Evolutionary conservation across 2,329 filamentous ascomycete species (phyloP).

Genomic region (Talaromyces sp.): DNA sequence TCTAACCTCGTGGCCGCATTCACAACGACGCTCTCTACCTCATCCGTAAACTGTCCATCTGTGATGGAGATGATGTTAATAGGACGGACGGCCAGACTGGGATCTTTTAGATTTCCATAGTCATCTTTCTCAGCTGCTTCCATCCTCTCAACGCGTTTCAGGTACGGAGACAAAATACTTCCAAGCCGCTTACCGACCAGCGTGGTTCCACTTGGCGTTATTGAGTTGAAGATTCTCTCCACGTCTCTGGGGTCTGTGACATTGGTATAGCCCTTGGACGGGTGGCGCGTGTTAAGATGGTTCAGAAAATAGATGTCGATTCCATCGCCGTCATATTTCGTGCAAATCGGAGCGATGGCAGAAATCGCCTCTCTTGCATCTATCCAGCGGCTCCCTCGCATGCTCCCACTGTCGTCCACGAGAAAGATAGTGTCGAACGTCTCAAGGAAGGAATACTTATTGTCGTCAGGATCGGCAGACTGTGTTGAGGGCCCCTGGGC

Average conservation of each 20-base stretch:
- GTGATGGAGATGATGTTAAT: constrained; percentile 92
- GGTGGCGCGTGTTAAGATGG: constrained; percentile 41
- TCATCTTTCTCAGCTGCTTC: constrained; percentile 31
- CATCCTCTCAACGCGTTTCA: constrained; percentile 49
- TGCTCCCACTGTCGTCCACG: constrained; percentile 87
- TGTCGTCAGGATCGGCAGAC: constrained; percentile 41
- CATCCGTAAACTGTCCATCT: constrained; percentile 76
- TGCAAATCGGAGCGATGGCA: constrained; percentile 76
- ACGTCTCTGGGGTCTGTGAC: constrained; percentile 57
- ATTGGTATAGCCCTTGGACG: constrained; percentile 56
- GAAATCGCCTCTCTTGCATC: constrained; percentile 67
- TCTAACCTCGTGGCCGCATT: constrained; percentile 66
- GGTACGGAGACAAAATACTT: constrained; percentile 68
- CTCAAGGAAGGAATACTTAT: constrained; percentile 69
- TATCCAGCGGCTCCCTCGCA: constrained; percentile 70
- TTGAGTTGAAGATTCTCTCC: constrained; percentile 62
- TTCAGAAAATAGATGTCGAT: constrained; percentile 93
- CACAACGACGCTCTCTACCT: constrained; percentile 67
- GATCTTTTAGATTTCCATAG: constrained; percentile 20
- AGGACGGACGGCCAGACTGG: constrained; percentile 55
- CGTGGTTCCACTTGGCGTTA: constrained; percentile 63
- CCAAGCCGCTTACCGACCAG: constrained; percentile 69
- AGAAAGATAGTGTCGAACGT: constrained; percentile 84
- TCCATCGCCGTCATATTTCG: constrained; percentile 71
- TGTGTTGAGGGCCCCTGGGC: not conserved